Percentiles rank a stretch among this genome's conserved stretches.
Conservation (phyloP, 176 grass and related monocot genomes). For the Bothriochloa decipiens region DNA sequence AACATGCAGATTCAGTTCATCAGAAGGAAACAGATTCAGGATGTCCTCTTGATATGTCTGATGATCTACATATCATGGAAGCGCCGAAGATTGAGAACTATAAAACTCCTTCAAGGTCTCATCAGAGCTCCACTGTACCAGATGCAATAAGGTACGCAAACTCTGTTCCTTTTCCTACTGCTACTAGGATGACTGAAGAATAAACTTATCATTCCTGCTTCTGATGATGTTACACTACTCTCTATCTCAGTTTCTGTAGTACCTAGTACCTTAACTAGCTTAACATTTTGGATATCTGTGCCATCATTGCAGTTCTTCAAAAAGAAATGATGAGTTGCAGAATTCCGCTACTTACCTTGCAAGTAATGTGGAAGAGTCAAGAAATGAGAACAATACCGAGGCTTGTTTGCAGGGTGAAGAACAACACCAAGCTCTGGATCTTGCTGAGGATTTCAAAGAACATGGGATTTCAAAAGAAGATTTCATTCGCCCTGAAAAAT, state of each 20-base stretch:
- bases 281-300: constrained; percentile 1
- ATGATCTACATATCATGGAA: constrained; percentile 31
- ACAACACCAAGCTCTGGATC: constrained; percentile 29
- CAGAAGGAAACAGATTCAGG: constrained; percentile 14
- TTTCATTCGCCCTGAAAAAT: constrained; percentile 26
- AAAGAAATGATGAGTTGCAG: constrained; percentile 29
- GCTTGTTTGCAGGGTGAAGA: constrained; percentile 33
- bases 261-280: not conserved
- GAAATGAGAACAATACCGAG: constrained; percentile 31
- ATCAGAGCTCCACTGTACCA: constrained; percentile 42
- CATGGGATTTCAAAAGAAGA: constrained; percentile 31
- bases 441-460: not conserved
- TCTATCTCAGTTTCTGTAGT: not conserved
- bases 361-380: constrained; percentile 27
- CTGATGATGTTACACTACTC: not conserved
- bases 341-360: constrained; percentile 40
- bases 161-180: constrained; percentile 3
- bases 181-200: not conserved
- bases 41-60: constrained; percentile 5
- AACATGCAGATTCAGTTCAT: constrained; percentile 13
- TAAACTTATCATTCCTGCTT: not conserved
- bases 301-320: constrained; percentile 38
- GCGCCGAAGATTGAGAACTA: constrained; percentile 22
- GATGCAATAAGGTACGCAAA: constrained; percentile 47
- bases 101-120: constrained; percentile 37